Percentiles rank a stretch among this genome's conserved stretches.
These are phyloP conservation scores for Turritis glabra DNA, from an alignment of 345 rosid species.

Conservation along the genomic window DNA sequence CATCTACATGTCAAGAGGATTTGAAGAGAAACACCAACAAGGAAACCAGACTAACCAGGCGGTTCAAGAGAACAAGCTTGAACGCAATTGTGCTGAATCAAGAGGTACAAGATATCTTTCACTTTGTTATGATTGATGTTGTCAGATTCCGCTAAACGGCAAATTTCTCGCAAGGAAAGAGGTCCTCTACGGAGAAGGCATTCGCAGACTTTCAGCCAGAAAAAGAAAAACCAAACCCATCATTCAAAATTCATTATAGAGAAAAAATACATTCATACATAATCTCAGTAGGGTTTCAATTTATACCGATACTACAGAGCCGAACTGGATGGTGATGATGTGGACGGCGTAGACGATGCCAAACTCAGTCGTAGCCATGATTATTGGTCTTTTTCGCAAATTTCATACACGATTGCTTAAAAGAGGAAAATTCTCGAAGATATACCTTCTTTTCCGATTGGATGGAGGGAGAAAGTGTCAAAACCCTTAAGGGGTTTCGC, in stretches of 20 bases:
- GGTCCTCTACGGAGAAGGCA: constrained; percentile 75
- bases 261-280: neutral
- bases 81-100: constrained; percentile 88
- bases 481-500: too few relatives aligned
- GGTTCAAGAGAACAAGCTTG: too few relatives aligned
- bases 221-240: neutral
- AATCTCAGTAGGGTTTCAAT: neutral
- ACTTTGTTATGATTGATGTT: constrained; percentile 47
- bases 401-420: too few relatives aligned
- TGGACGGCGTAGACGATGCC: constrained; percentile 73
- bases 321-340: constrained; percentile 73
- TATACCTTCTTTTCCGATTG: too few relatives aligned
- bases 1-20: constrained; percentile 49
- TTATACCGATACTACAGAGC: constrained; percentile 75
- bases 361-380: constrained; percentile 47
- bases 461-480: too few relatives aligned
- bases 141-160: constrained; percentile 46
- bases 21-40: too few relatives aligned
- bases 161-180: constrained; percentile 47
- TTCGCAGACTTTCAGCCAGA: constrained; percentile 73
- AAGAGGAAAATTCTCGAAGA: too few relatives aligned
- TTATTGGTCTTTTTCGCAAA: neutral
- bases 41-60: too few relatives aligned
- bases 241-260: neutral
- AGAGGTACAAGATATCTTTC: constrained; percentile 60